phyloP scores from a whole-genome alignment of 495 filamentous ascomycete species.

The Glonium stellatum region DNA sequence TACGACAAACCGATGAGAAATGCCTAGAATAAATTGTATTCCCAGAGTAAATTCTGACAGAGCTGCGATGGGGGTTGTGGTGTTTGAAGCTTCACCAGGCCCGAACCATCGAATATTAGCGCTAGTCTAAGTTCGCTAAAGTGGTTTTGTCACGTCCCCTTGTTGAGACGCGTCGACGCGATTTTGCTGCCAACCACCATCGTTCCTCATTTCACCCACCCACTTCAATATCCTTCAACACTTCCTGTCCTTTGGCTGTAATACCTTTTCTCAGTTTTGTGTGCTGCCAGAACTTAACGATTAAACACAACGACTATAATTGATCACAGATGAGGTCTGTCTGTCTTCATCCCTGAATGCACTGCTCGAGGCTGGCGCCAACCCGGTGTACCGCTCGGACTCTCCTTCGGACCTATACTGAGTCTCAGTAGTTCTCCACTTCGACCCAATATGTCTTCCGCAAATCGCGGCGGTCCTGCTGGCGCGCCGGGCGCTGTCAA shows the following conservation, averaged over 20 bases:
- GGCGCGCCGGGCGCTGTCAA: slow-evolving; percentile 36
- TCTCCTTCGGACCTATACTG: slow-evolving; percentile 3
- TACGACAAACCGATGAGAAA: background rate
- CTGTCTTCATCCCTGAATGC: background rate
- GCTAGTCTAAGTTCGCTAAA: background rate
- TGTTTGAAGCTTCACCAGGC: too few species aligned
- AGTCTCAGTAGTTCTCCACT: slow-evolving; percentile 61
- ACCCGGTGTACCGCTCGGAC: slow-evolving; percentile 7
- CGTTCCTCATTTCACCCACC: background rate
- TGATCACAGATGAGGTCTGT: slow-evolving; percentile 2
- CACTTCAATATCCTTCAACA: background rate
- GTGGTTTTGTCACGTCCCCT: background rate
- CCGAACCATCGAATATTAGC: too few species aligned
- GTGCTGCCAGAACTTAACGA: background rate
- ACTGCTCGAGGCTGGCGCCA: background rate
- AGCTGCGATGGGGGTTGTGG: too few species aligned
- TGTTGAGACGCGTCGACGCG: background rate
- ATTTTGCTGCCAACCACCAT: background rate
- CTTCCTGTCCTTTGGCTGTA: background rate
- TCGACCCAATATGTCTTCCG: slow-evolving; percentile 73
- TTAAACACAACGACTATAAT: background rate
- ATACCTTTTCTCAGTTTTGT: background rate
- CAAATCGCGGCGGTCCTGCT: slow-evolving; percentile 62
- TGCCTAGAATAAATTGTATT: too few species aligned
- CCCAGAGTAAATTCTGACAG: too few species aligned